These are phyloP conservation scores for Lentinus polychrous DNA, from an alignment of 1,284 basidiomycete genomes.

Conservation along the genomic window DNA sequence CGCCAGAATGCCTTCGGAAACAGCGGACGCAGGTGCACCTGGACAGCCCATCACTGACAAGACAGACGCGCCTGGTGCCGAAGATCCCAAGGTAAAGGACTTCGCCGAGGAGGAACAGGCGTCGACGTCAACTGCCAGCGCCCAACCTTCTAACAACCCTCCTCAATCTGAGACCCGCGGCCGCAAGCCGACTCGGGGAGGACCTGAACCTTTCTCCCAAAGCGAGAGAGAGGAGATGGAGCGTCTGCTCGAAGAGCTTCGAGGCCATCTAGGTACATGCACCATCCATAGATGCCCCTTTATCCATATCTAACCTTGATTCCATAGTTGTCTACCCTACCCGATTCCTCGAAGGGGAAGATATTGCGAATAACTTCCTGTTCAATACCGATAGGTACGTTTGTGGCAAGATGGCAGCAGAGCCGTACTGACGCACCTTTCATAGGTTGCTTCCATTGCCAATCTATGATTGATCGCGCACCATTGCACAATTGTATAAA, in stretches of 20 bases:
- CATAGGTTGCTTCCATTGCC: slow-evolving; percentile 44
- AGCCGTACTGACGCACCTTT: slow-evolving; percentile 5
- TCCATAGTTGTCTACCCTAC: slow-evolving; percentile 72
- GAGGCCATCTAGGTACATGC: slow-evolving; percentile 76
- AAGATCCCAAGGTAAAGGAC: slow-evolving; percentile 16
- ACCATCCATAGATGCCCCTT: background rate
- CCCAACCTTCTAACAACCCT: slow-evolving; percentile 8
- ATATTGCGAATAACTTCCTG: slow-evolving; percentile 82
- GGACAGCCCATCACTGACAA: slow-evolving; percentile 17
- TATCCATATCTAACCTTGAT: background rate
- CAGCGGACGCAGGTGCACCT: slow-evolving; percentile 38
- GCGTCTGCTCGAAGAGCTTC: slow-evolving; percentile 61
- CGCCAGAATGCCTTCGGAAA: slow-evolving; percentile 52
- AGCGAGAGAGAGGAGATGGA: slow-evolving; percentile 90
- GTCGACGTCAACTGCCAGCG: slow-evolving; percentile 1
- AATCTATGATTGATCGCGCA: slow-evolving; percentile 40
- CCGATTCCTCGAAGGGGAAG: slow-evolving; percentile 82
- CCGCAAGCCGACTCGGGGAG: slow-evolving; percentile 38
- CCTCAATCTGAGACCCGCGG: slow-evolving; percentile 29
- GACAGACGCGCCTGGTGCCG: slow-evolving; percentile 16
- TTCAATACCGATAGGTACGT: slow-evolving; percentile 79
- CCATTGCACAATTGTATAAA: background rate
- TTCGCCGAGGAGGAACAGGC: slow-evolving; percentile 11
- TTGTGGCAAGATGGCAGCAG: background rate
- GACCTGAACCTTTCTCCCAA: slow-evolving; percentile 64